A percentile compares a stretch with the other conserved stretches of the same genome.
Conservation (phyloP, 768 basidiomycete species). For the Mrakia gelida region DNA sequence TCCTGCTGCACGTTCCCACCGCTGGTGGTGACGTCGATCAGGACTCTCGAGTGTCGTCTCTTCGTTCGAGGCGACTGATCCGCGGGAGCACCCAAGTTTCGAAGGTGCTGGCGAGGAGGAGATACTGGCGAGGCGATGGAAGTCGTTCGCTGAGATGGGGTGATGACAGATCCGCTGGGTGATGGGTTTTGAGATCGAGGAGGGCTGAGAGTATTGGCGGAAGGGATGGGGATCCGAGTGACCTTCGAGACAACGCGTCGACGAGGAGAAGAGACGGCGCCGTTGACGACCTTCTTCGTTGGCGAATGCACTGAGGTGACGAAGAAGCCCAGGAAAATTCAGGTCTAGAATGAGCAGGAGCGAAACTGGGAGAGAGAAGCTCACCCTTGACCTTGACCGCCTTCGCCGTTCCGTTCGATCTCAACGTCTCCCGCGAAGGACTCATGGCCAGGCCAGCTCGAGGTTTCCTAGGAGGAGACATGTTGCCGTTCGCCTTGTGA, state of each 20-base stretch:
- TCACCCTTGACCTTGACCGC: slow-evolving; percentile 23
- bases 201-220: background rate
- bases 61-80: background rate
- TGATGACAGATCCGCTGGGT: background rate
- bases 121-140: background rate
- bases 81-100: background rate
- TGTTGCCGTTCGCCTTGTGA: background rate
- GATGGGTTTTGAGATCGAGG: background rate
- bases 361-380: too few species aligned
- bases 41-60: background rate
- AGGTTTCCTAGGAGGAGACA: background rate
- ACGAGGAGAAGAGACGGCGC: background rate
- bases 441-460: background rate
- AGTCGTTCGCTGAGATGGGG: background rate
- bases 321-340: background rate
- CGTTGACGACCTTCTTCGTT: slow-evolving; percentile 1
- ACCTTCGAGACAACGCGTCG: slow-evolving; percentile 4
- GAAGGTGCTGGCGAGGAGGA: background rate
- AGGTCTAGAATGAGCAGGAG: background rate
- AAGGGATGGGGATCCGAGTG: background rate
- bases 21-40: background rate
- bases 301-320: background rate
- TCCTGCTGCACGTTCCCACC: background rate
- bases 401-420: background rate
- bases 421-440: slow-evolving; percentile 10